Evolutionary conservation across 2,329 filamentous ascomycete species (phyloP).

Genomic region (Lachnellula arida): DNA sequence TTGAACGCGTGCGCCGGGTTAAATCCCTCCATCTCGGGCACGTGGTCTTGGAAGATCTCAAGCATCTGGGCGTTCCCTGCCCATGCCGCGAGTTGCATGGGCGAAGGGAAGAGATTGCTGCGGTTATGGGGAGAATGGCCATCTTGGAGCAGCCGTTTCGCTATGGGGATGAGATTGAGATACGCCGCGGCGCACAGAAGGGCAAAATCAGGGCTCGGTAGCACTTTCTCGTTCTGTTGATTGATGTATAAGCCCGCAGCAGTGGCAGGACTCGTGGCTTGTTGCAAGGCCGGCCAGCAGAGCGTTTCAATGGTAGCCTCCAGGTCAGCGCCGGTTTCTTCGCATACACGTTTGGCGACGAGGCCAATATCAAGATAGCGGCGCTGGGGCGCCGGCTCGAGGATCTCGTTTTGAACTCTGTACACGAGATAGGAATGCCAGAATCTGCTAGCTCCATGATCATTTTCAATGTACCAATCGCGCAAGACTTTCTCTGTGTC

Average conservation of each 20-base stretch:
- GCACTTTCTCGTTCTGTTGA: too few relatives aligned
- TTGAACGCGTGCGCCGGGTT: background rate
- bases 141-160: constrained; percentile 5
- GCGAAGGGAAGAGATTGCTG: constrained; percentile 5
- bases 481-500: background rate
- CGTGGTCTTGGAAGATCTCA: constrained; percentile 4
- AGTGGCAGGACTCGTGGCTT: background rate
- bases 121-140: background rate
- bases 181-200: constrained; percentile 11
- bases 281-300: constrained; percentile 12
- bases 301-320: constrained; percentile 7
- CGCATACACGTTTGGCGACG: constrained; percentile 9
- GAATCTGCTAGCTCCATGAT: constrained; percentile 5
- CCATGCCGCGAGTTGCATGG: constrained; percentile 8
- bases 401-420: constrained; percentile 4
- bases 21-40: constrained; percentile 1
- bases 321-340: constrained; percentile 1
- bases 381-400: background rate
- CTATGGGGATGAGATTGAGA: constrained; percentile 7
- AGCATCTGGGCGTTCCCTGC: constrained; percentile 8
- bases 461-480: constrained; percentile 3
- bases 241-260: too few relatives aligned
- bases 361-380: constrained; percentile 9
- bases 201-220: background rate
- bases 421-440: constrained; percentile 19